These are phyloP conservation scores for Magnaporthiopsis poae DNA, from an alignment of 2,329 filamentous ascomycete species.

Conservation along the genomic window DNA sequence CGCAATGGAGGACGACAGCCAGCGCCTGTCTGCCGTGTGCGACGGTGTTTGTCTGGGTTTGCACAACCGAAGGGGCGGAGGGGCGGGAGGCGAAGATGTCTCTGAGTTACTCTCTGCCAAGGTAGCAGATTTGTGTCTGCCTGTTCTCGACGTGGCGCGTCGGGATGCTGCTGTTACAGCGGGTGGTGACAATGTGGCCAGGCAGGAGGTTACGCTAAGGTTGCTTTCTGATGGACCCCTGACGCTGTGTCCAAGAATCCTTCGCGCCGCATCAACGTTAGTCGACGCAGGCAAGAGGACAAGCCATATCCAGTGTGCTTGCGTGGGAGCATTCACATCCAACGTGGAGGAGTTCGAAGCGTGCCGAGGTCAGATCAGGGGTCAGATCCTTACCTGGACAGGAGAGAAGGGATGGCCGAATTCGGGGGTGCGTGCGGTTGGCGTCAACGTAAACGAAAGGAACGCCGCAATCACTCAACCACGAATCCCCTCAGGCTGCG, in stretches of 20 bases:
- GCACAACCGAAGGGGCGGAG: not conserved
- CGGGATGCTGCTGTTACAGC: not conserved
- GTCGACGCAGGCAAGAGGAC: not conserved
- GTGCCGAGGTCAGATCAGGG: conserved; percentile 19
- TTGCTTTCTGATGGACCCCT: not conserved
- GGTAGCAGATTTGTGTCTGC: not conserved
- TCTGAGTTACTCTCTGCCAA: not conserved
- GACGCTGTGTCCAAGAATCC: not conserved
- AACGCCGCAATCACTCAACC: not conserved
- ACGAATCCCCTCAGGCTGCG: not conserved
- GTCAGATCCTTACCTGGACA: conserved; percentile 14
- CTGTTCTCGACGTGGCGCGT: not conserved
- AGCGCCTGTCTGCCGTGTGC: not conserved
- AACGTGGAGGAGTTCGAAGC: not conserved
- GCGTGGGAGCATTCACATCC: not conserved
- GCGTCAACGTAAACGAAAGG: not conserved
- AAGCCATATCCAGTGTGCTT: not conserved
- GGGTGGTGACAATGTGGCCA: not conserved
- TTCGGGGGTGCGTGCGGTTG: not conserved
- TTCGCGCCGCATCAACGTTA: not conserved
- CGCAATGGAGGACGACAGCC: not conserved
- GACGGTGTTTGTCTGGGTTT: not conserved
- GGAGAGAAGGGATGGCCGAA: conserved; percentile 14
- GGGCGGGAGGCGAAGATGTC: not conserved
- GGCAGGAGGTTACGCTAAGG: not conserved